A percentile compares a stretch with the other conserved stretches of the same genome.
Evolutionary conservation across 139 green algal species (phyloP).

Genomic region (Desmodesmus armatus): DNA sequence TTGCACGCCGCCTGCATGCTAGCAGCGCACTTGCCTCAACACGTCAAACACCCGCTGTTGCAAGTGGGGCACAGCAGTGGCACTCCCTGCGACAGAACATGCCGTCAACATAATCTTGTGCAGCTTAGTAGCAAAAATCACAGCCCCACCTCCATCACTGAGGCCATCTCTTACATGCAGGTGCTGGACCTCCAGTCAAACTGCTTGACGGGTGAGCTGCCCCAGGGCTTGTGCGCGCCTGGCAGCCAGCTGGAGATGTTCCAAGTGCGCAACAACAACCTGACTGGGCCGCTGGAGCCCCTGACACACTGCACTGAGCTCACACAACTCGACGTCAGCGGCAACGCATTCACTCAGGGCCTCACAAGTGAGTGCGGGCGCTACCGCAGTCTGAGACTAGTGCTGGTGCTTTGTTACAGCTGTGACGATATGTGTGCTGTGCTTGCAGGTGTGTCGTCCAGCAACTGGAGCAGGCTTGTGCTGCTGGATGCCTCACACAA

Average conservation of each 20-base stretch:
- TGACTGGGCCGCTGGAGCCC: neutral
- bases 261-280: slow-evolving; percentile 14
- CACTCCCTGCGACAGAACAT: too few species aligned
- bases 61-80: too few species aligned
- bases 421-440: neutral
- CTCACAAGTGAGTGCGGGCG: neutral
- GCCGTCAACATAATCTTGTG: too few species aligned
- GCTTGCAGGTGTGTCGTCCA: neutral
- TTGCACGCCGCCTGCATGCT: too few species aligned
- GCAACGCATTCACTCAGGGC: slow-evolving; percentile 13
- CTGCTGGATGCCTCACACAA: slow-evolving; percentile 29
- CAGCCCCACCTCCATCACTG: too few species aligned
- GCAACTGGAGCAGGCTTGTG: slow-evolving; percentile 23
- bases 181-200: slow-evolving; percentile 39
- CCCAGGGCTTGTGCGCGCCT: neutral
- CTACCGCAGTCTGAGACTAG: too few species aligned
- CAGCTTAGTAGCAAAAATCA: too few species aligned
- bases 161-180: too few species aligned
- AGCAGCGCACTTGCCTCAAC: too few species aligned
- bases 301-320: slow-evolving; percentile 31
- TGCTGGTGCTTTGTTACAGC: neutral
- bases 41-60: too few species aligned
- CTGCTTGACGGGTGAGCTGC: slow-evolving; percentile 27
- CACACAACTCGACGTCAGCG: slow-evolving; percentile 39
- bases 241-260: slow-evolving; percentile 31